Percentiles rank a stretch among this genome's conserved stretches.
phyloP scores from a whole-genome alignment of 345 rosid species.

The Lenwebbia sp. region DNA sequence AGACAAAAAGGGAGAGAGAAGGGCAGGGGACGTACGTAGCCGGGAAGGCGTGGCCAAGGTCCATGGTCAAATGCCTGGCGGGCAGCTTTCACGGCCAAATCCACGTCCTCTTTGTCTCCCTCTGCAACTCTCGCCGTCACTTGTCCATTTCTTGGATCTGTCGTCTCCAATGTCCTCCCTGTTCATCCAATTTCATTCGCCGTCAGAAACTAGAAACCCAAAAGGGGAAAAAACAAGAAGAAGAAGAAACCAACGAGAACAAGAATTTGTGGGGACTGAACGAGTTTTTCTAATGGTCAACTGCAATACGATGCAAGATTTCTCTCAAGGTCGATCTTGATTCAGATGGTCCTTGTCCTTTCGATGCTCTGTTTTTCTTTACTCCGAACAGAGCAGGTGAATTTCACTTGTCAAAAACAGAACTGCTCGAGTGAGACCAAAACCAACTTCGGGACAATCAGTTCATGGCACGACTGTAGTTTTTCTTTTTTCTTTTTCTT shows the following conservation, averaged over 20 bases:
- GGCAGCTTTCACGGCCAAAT: conserved; percentile 55
- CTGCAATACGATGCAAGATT: not conserved
- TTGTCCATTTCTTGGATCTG: conserved; percentile 49
- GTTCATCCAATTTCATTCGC: not conserved
- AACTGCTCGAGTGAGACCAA: not conserved
- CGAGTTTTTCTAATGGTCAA: not conserved
- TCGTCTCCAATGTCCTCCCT: conserved; percentile 51
- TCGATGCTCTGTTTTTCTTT: not conserved
- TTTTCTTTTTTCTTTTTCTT: not conserved
- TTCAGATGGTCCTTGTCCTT: not conserved
- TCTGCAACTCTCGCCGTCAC: conserved; percentile 31
- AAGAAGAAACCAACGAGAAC: not conserved
- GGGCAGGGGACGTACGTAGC: conserved; percentile 26
- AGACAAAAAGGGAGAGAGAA: not conserved
- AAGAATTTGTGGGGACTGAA: not conserved
- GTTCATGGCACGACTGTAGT: not conserved
- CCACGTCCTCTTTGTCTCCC: conserved; percentile 55
- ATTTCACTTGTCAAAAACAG: not conserved
- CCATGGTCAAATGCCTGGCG: conserved; percentile 56
- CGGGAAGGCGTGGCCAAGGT: conserved; percentile 61
- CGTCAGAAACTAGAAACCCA: not conserved
- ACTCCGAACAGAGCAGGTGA: not conserved
- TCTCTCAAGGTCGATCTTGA: not conserved
- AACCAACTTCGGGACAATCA: not conserved
- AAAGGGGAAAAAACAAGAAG: not conserved